Conservation (phyloP, 768 basidiomycete genomes). For the Agaricus sinodeliciosus region DNA sequence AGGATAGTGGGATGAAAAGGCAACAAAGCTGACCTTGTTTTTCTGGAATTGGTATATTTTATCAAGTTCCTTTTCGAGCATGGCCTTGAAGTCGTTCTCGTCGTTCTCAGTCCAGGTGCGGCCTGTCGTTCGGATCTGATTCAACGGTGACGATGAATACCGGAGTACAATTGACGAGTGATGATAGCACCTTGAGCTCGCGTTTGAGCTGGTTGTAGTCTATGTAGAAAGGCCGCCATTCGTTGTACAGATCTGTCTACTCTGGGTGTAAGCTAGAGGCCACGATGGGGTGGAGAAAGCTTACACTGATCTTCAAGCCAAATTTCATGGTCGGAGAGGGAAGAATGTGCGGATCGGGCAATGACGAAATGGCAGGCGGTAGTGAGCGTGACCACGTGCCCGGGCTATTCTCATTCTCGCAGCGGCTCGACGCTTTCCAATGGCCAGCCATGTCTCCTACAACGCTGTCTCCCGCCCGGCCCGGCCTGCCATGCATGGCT, state of each 20-base stretch:
- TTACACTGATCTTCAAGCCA: slow-evolving; percentile 67
- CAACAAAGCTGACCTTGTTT: slow-evolving; percentile 51
- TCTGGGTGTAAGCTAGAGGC: background rate
- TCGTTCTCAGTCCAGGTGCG: slow-evolving; percentile 69
- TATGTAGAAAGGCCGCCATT: slow-evolving; percentile 89
- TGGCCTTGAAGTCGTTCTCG: slow-evolving; percentile 73
- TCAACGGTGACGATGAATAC: slow-evolving; percentile 13
- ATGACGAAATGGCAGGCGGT: slow-evolving; percentile 2
- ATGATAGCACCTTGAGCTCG: slow-evolving; percentile 65
- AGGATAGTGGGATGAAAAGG: background rate
- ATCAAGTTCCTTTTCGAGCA: slow-evolving; percentile 82
- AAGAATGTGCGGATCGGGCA: slow-evolving; percentile 23
- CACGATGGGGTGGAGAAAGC: background rate
- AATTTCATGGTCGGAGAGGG: slow-evolving; percentile 57
- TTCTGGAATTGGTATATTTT: slow-evolving; percentile 95
- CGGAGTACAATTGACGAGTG: slow-evolving; percentile 1
- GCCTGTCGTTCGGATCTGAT: slow-evolving; percentile 35
- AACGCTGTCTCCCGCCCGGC: slow-evolving; percentile 23
- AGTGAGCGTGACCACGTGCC: slow-evolving; percentile 4
- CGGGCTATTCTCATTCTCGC: slow-evolving; percentile 6
- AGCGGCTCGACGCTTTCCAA: background rate
- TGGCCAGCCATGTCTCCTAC: slow-evolving; percentile 21
- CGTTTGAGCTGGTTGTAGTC: slow-evolving; percentile 88
- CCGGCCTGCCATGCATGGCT: slow-evolving; percentile 23
- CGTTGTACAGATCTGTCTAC: slow-evolving; percentile 78